Base-by-base conservation (phyloP, 495 filamentous ascomycete species). In the Letharia lupina region DNA sequence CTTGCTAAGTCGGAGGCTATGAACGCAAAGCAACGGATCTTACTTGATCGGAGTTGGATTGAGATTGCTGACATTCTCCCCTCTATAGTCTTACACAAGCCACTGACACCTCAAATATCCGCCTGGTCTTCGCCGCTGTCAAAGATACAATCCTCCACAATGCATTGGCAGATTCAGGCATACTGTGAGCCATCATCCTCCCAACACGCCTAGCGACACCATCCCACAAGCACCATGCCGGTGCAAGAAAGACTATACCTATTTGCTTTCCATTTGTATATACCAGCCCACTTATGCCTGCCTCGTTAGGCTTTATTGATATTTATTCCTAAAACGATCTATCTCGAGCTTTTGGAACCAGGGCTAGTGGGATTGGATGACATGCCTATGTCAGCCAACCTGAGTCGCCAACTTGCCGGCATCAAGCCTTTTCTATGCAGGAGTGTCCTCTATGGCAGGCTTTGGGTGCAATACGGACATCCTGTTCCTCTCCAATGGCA, bases 71-170 rank as follows among this genome's bases (percentile, higher is more conserved):
- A 61, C 45, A 60, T 47, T 41, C 33, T 44, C 35, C 33, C 41
- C 47, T 52, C 41, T 40, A 45, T 71, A 97, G 94, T 78, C 83
- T 98, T 60, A 98, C 94, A 42, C 94, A 98, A 87, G 94, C 94
- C 28, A 98, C 94, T 64, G 94, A 98, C 74, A 98, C 94, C 1
- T 96, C 91, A 52, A 98, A 98, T 75, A 96, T 98, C 73, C 91
- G 94, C 48, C 81, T 98, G 23, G 94, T 98, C 44, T 98, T 98
- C 76, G 94, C 94, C 42, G 94, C 94, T 5, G 94, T 98, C 48
- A 98, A 98, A 77, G 94, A 98, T 78, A 98, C 94, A 41, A 98
- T 98, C 68, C 82, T 98, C 57, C 95, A 98, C 77, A 98, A 98
- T 75, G 94, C 94, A 33, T 81, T 98, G 73, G 96, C 94, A 80